A percentile compares a stretch with the other conserved stretches of the same genome.
These are phyloP conservation scores for Annulohypoxylon truncatum DNA, from an alignment of 2,329 filamentous ascomycete genomes.

Conservation along the genomic window DNA sequence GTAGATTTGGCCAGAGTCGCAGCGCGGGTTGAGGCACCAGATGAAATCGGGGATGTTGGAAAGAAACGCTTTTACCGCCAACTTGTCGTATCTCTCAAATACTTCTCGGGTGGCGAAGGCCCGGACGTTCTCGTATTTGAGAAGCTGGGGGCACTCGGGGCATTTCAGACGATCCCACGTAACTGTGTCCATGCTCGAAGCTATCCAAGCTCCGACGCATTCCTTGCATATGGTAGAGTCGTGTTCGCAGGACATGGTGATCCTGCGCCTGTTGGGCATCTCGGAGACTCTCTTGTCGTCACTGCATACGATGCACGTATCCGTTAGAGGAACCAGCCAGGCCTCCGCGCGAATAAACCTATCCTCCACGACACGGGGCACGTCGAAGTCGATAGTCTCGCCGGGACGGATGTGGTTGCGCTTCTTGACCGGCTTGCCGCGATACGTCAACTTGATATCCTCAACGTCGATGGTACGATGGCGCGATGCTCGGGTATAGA, in stretches of 20 bases:
- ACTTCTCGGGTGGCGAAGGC: slow-evolving; percentile 43
- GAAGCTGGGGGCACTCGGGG: slow-evolving; percentile 50
- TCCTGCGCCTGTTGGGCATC: slow-evolving; percentile 45
- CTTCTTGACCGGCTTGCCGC: slow-evolving; percentile 31
- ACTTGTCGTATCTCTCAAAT: slow-evolving; percentile 52
- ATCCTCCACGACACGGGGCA: slow-evolving; percentile 45
- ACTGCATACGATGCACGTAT: slow-evolving; percentile 51
- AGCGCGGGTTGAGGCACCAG: slow-evolving; percentile 54
- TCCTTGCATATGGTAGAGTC: slow-evolving; percentile 48
- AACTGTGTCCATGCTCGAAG: slow-evolving; percentile 46
- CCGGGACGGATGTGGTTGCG: slow-evolving; percentile 42
- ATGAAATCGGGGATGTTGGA: slow-evolving; percentile 49
- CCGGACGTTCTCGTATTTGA: slow-evolving; percentile 49
- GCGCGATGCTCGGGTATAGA: slow-evolving; percentile 23
- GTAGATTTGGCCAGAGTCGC: slow-evolving; percentile 55
- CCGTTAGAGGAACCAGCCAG: slow-evolving; percentile 49
- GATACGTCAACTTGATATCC: slow-evolving; percentile 38
- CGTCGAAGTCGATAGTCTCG: slow-evolving; percentile 48
- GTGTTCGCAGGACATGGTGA: slow-evolving; percentile 49
- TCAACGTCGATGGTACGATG: slow-evolving; percentile 28
- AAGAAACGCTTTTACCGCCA: slow-evolving; percentile 50
- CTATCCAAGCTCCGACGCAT: slow-evolving; percentile 52
- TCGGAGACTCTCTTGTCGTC: slow-evolving; percentile 52
- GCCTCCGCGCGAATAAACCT: slow-evolving; percentile 49
- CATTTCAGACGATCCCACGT: slow-evolving; percentile 52